Evolutionary conservation across 768 basidiomycete genomes (phyloP), one percentile per base, ranked within the genome.

Genomic region (Hericium coralloides): DNA sequence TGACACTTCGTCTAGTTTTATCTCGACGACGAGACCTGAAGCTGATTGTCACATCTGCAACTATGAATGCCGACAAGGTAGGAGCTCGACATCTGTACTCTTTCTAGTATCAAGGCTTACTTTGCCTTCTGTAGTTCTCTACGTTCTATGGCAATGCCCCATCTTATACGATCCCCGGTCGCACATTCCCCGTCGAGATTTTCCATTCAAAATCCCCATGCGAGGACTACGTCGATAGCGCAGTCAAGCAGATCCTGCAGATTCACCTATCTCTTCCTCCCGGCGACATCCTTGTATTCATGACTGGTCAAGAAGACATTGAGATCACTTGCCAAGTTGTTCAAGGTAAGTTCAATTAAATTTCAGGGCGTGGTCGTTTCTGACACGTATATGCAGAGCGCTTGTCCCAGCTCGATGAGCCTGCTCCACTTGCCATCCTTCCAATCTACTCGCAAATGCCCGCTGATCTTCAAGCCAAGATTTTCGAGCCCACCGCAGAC

Each of bases 361-460:
- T 14, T 25, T 1, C 8, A 17, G 43, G 15, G 5, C 12, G 53
- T 15, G 15, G 54, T 38, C 51, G 55, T 53, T 53, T 31, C 43
- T 17, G 58, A 58, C 38, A 31, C 58, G 15, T 56, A 37, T 23
- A 53, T 26, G 26, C 65, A 95, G 97, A 99, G 71, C 92, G 97
- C 26, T 74, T 98, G 39, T 79, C 80, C 2, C 94, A 98, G 64
- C 76, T 98, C n/a, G 88, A 95, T 65, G 93, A 98, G 12, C 90
- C 93, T 12, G 75, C 89, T 0, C 82, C 87, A 2, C 73, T 98
- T 23, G 86, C 94, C 1, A 85, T 98, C n/a, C 75, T 99, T 31
- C 97, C 97, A 6, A 99, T 98, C 60, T 98, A 99, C 72, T 98
- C 97, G 3, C 95, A 98, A 68, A 98, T 98, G 97, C 97, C 97